Conservation (phyloP, 345 rosid genomes). For the Physaria fendleri region DNA sequence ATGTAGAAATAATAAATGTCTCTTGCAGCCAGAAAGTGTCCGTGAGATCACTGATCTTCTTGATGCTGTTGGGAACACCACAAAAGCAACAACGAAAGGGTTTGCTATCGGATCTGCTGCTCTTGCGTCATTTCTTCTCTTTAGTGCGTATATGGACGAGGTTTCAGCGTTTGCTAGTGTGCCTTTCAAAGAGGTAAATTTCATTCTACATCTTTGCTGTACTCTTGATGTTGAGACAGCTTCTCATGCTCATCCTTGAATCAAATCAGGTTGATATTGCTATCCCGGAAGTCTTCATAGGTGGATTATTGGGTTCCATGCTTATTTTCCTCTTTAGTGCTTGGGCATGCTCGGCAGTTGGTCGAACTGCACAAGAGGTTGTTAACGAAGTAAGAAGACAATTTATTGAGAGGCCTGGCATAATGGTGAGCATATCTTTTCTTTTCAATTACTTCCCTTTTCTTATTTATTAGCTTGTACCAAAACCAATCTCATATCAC, state of each 20-base stretch:
- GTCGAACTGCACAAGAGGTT: conserved; percentile 99
- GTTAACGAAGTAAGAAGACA: conserved; percentile 98
- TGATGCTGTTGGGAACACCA: conserved; percentile 99
- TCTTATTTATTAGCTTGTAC: conserved; percentile 3
- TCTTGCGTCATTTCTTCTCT: conserved; percentile 96
- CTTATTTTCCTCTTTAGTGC: conserved; percentile 92
- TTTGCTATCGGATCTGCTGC: conserved; percentile 99
- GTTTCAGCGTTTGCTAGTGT: conserved; percentile 73
- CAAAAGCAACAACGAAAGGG: conserved; percentile 98
- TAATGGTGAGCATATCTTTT: conserved; percentile 57
- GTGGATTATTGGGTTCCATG: conserved; percentile 96
- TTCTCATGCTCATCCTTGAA: conserved; percentile 7
- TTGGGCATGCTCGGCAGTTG: conserved; percentile 97
- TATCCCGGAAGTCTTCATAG: conserved; percentile 87
- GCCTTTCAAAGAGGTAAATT: conserved; percentile 70
- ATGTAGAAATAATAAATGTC: conserved; percentile 4
- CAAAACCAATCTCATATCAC: conserved; percentile 12
- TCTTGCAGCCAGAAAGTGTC: conserved; percentile 84
- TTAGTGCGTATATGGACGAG: conserved; percentile 99
- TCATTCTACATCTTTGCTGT: conserved; percentile 1
- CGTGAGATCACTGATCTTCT: conserved; percentile 95
- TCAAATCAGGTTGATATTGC: conserved; percentile 88
- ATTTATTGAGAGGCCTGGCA: conserved; percentile 97
- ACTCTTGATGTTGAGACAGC: neutral
- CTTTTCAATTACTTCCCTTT: neutral